Evolutionary conservation across 306 rosid genomes (phyloP), one percentile per base, ranked within the genome.

Genomic region (Trichosanthes cucumerina): DNA sequence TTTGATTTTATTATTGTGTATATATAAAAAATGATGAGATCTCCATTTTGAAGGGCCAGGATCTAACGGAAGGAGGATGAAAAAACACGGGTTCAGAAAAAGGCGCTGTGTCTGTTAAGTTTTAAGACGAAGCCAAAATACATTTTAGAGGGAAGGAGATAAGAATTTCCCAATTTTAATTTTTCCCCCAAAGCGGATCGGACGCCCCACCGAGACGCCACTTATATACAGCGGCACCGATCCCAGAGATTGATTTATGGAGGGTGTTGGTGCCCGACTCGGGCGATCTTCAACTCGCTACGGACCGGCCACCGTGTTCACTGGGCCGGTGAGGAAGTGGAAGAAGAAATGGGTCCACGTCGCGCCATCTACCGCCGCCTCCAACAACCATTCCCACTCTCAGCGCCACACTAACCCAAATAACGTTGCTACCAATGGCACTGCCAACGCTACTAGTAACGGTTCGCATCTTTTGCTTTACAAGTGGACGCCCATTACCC

Each of bases 271-370:
- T 87, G 98, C 97, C 89, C 94, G 98, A 47, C 85, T 92, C 24
- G 97, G 98, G 26, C 92, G 98, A 59, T 89, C 98, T 56, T 93
- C 98, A 78, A 91, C 97, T 80, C 94, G 99, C 31, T 92, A 95
- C 79, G 97, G 97, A 66, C 99, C 97, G 77, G 90, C 97, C 41
- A 92, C 99, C 76, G 99, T 95, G 65, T 95, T 95, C 89, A 95
- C 81, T 26, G 97, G 99, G 5, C 97, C 99, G 81, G 99, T 95
- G 14, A 82, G 99, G 90, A 92, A 80, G 89, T 95, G 99, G 99
- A 95, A 89, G 97, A 95, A 89, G 99, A 92, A 88, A 80, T 95
- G 99, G 99, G 88, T 95, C 86, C 97, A 89, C 86, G 91, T 91
- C 7, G 72, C 96, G 3, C 85, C 97, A 1, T 85, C 98, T n/a